Base-by-base conservation (phyloP, 2,329 filamentous ascomycete genomes). In the Cercospora sesami region DNA sequence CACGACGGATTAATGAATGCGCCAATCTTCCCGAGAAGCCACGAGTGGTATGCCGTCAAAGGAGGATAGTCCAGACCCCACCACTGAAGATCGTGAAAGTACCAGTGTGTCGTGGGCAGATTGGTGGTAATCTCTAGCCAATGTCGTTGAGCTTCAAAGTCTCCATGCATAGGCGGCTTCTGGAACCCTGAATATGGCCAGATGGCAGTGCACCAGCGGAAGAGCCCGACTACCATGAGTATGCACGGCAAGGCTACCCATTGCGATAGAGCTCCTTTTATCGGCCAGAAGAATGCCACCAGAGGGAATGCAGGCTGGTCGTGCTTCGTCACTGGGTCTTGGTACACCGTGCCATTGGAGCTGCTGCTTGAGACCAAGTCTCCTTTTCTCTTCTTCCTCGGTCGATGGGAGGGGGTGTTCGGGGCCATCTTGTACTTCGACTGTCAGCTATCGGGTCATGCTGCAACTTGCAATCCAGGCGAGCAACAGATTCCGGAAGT, bases 41-140 rank as follows among this genome's bases (percentile, higher is more conserved):
- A 98, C 83, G 94, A 97, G 80, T 99, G 95, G 81, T 99, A 99
- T 62, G 95, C 96, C 63, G 95, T 99, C 81, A 99, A 86, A 63
- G 95, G 95, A 66, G 95, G 95, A 79, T 99, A 99, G 81, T 99
- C 95, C 73, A 99, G 86, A 0, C 96, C 96, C 95, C 95, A 99
- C 90, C 94, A 99, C 76, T 94, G 86, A 55, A 98, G 84, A 78
- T 99, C 94, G 79, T 99, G 93, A 77, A 96, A 97, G 80, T 99
- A 99, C 95, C 96, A 99, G 79, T 95, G 91, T 10, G 93, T 95
- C 42, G 96, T 85, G 14, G 95, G 95, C 1, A 99, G 84, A 68
- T 97, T 88, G 8, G 88, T 91, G 1, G 95, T 97, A 72, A 99
- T 85, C 78, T 99, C 95, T 94, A 99, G 97, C 95, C 95, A 99